A percentile compares a stretch with the other conserved stretches of the same genome.
Evolutionary conservation across 768 basidiomycete genomes (phyloP).

Genomic region (Lactarius sp.): DNA sequence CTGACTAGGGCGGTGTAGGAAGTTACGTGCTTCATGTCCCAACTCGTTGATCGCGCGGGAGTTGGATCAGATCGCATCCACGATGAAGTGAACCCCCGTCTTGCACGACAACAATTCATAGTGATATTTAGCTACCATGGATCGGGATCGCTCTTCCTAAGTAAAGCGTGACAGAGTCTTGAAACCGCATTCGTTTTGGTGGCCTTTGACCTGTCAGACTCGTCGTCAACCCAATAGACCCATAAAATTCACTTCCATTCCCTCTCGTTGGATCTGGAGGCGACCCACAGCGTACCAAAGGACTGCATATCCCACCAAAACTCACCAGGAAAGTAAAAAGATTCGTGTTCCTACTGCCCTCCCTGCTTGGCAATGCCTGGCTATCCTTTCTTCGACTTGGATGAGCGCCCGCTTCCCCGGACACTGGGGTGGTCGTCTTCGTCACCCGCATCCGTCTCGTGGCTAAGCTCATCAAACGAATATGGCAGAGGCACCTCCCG

Average conservation of each 20-base stretch:
- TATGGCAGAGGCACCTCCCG: conserved; percentile 85
- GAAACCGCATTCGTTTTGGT: neutral
- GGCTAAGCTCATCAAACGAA: conserved; percentile 41
- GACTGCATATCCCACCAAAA: neutral
- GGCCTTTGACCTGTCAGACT: neutral
- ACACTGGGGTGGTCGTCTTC: conserved; percentile 24
- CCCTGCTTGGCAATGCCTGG: neutral
- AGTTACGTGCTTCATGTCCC: conserved; percentile 68
- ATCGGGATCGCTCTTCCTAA: neutral
- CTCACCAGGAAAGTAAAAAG: neutral
- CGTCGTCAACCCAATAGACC: neutral
- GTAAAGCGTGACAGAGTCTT: neutral
- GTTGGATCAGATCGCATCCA: conserved; percentile 56
- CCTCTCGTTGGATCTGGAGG: neutral
- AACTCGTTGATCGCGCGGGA: conserved; percentile 79
- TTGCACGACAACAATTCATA: neutral
- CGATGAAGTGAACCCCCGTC: conserved; percentile 52
- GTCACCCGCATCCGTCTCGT: conserved; percentile 44
- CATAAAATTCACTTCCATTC: neutral
- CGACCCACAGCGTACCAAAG: neutral
- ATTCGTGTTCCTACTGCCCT: neutral
- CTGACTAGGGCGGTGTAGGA: conserved; percentile 39
- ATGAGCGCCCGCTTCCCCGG: neutral
- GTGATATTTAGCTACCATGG: neutral
- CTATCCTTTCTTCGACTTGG: neutral